Evolutionary conservation across 2,329 filamentous ascomycete genomes (phyloP), one percentile per base, ranked within the genome.

Genomic region (Dryadomyces quercivorus): DNA sequence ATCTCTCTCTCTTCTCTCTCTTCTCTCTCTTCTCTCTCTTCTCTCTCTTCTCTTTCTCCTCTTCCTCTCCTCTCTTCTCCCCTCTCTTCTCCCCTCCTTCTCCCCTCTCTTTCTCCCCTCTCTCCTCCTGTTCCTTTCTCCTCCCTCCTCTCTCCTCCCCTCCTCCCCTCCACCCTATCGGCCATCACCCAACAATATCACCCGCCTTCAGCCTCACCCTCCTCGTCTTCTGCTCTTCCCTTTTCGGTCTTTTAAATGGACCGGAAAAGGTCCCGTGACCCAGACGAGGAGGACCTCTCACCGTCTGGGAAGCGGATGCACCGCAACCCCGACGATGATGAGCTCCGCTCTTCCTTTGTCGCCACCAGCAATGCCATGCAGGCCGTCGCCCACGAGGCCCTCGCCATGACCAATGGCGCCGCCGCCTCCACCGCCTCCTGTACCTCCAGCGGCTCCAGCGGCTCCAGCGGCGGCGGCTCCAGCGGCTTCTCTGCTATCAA

Each of bases 261-360:
- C 50, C 55, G 36, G 22, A 59, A 59, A 52, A 38, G 57, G 43
- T 31, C 51, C 40, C 55, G 55, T 43, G 56, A 57, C 57, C 40
- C 20, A 13, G 55, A 58, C 51, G 52, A 56, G 31, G 59, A 58
- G 40, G 44, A 47, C 34, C 40, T 6, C 53, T 49, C 50, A 21
- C 45, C 53, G 45, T 52, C 51, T 13, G 53, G 44, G 9, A 60
- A 60, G 54, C 59, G 59, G 31, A 34, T 48, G 43, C 57, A 56
- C 26, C 52, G 55, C 20, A 3, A 12, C 36, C 36, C 36, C 36
- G 36, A 12, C 12, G 15, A 40, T 40, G 36, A 12, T 15, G 36
- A 31, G 26, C 26, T 31, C 26, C 26, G 26, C 26, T 31, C 26
- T 31, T 31, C 26, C 26, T 31, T 31, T 31, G 7, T 18, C 42